Evolutionary conservation across 2,329 filamentous ascomycete species (phyloP).

Genomic region (Madurella fahalii): DNA sequence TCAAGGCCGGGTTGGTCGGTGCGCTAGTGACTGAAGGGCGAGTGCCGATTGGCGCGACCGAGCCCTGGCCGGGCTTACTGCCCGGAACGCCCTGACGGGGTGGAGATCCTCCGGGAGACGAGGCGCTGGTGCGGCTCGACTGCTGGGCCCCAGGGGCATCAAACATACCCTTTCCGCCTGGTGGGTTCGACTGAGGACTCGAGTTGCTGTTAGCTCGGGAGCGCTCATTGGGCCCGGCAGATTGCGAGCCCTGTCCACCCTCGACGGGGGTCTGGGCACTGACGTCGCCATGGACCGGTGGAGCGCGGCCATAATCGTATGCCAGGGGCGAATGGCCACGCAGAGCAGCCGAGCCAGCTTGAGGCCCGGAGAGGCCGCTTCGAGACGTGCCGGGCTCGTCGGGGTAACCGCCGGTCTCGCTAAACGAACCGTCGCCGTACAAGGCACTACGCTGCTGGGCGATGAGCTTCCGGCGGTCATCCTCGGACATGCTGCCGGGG

Average conservation of each 20-base stretch:
- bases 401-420: constrained; percentile 61
- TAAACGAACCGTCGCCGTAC: constrained; percentile 74
- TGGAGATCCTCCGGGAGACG: constrained; percentile 79
- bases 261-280: constrained; percentile 41
- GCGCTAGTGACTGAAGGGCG: constrained; percentile 60
- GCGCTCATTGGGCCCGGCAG: constrained; percentile 49
- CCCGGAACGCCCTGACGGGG: constrained; percentile 61
- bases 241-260: constrained; percentile 41
- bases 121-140: constrained; percentile 74
- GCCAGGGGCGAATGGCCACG: constrained; percentile 77
- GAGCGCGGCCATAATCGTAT: constrained; percentile 57
- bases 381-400: constrained; percentile 64
- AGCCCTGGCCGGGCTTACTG: constrained; percentile 52
- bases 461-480: constrained; percentile 92
- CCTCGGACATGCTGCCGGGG: constrained; percentile 82
- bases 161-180: constrained; percentile 56
- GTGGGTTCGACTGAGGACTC: constrained; percentile 69
- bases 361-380: constrained; percentile 61
- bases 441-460: constrained; percentile 91
- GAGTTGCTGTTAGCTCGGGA: constrained; percentile 79
- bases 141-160: constrained; percentile 59
- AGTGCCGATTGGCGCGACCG: constrained; percentile 90
- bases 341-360: constrained; percentile 58
- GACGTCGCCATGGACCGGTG: constrained; percentile 48
- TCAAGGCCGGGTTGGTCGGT: constrained; percentile 56